Conservation (phyloP, 208 protist species). For the Porcisia hertigi region DNA sequence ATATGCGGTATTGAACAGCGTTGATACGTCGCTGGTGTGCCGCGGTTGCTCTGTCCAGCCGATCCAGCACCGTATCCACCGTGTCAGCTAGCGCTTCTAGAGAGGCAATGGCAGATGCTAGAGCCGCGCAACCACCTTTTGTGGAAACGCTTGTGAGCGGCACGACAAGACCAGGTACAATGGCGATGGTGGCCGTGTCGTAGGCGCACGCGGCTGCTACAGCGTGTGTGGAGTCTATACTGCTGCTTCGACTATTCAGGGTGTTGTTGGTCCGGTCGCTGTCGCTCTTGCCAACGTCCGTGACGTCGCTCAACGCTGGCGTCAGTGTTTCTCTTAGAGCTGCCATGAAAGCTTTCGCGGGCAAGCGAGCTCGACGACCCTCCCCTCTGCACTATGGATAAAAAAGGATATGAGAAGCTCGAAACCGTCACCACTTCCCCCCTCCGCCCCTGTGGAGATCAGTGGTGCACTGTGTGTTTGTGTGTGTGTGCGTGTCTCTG, state of each 20-base stretch:
- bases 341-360: neutral
- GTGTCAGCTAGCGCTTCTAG: constrained; percentile 17
- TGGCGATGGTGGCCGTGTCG: constrained; percentile 25
- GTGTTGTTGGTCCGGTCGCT: neutral
- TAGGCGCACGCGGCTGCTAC: constrained; percentile 5
- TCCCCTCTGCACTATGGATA: neutral
- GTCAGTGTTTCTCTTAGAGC: neutral
- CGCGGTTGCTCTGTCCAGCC: constrained; percentile 11
- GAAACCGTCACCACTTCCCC: no score
- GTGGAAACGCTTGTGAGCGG: constrained; percentile 22
- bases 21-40: constrained; percentile 8
- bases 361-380: neutral
- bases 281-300: neutral
- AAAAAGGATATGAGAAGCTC: neutral
- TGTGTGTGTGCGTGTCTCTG: no score
- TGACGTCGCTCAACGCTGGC: neutral
- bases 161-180: constrained; percentile 27
- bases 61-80: constrained; percentile 25
- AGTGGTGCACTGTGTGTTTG: no score
- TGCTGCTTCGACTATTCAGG: constrained; percentile 13
- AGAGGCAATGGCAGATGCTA: constrained; percentile 25
- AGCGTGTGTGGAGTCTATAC: constrained; percentile 9
- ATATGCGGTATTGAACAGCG: constrained; percentile 15
- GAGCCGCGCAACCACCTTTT: constrained; percentile 16
- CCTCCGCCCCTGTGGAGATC: no score